Evolutionary conservation across 202 grass and related monocot species (phyloP), one percentile per base, ranked within the genome.

Genomic region (Dendrocalamus latiflorus): DNA sequence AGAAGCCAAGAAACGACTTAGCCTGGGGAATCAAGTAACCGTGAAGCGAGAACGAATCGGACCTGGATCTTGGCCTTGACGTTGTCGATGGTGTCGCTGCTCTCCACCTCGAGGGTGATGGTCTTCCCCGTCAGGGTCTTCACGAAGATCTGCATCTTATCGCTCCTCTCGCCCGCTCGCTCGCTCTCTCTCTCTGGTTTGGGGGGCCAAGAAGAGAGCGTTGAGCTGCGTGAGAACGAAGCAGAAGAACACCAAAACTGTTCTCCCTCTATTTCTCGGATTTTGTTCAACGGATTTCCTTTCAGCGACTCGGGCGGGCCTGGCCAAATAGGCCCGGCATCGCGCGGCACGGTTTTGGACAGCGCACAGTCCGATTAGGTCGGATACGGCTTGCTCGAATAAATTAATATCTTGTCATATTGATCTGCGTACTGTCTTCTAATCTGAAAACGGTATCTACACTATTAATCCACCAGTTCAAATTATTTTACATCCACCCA

Each of bases 131-230:
- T 91, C 65, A 97, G 86, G 36, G 91, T 90, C 90, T 93, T 97
- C 79, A 97, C 94, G 87, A 97, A 97, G 76, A 97, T 97, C 94
- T 97, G 94, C 94, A 97, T 97, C 87, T 91, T 78, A 51, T 83
- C 75, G 45, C 59, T 41, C 53, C 67, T 26, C 34, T 38, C 37
- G 5, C 37, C 0, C 37, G 6, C 37, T 51, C 30, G 17, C 26
- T 14, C 49, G 22, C 69, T 38, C 17, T 15, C 58, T 30, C 57
- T 61, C 59, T 62, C 26, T 28, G 24, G 24, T 60, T 15, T 60
- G 57, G 24, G 11, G 41, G 62, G 33, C 56, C 58, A 20, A 28
- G 72, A 36, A 65, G 26, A 57, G 62, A 57, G 70, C 47, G 68
- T 2, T 28, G 18, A 79, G 36, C 56, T 66, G 75, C 77, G 91